These are phyloP conservation scores for Odontarrhena argentea DNA, from an alignment of 345 rosid genomes.

Conservation along the genomic window DNA sequence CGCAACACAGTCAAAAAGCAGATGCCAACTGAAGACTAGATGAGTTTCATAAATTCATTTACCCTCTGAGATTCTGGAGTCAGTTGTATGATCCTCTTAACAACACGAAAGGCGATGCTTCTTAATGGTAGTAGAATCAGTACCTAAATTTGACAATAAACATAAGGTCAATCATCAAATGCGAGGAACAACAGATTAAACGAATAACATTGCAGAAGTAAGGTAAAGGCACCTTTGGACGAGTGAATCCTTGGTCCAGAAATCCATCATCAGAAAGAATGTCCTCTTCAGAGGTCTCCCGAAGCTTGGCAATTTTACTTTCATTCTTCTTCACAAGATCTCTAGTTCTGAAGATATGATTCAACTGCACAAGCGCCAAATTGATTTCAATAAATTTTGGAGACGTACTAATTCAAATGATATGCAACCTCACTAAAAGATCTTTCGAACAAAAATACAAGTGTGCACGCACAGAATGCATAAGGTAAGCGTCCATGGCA, in stretches of 20 bases:
- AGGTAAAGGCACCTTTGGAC: slow-evolving; percentile 73
- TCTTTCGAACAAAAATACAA: slow-evolving; percentile 17
- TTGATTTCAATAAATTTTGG: slow-evolving; percentile 32
- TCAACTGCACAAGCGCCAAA: slow-evolving; percentile 64
- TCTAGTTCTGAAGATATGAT: slow-evolving; percentile 77
- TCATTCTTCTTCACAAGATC: slow-evolving; percentile 81
- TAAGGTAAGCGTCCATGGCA: slow-evolving; percentile 74
- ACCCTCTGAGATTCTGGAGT: slow-evolving; percentile 79
- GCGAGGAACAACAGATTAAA: slow-evolving; percentile 7
- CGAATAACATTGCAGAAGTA: slow-evolving; percentile 13
- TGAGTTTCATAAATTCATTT: slow-evolving; percentile 18
- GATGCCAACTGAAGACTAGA: not conserved
- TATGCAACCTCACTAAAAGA: slow-evolving; percentile 18
- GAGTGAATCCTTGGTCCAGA: slow-evolving; percentile 94
- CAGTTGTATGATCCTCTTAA: slow-evolving; percentile 75
- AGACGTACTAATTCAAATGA: slow-evolving; percentile 11
- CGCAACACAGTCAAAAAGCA: slow-evolving; percentile 14
- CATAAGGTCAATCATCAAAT: slow-evolving; percentile 17
- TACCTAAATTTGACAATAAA: slow-evolving; percentile 52
- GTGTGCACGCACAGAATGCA: slow-evolving; percentile 75
- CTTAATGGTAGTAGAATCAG: slow-evolving; percentile 77
- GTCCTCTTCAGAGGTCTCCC: slow-evolving; percentile 50
- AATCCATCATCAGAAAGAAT: slow-evolving; percentile 56
- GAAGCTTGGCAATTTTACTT: slow-evolving; percentile 62
- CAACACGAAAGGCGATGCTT: slow-evolving; percentile 66